Evolutionary conservation across 768 basidiomycete genomes (phyloP).

Genomic region (Strobilomyces confusus): DNA sequence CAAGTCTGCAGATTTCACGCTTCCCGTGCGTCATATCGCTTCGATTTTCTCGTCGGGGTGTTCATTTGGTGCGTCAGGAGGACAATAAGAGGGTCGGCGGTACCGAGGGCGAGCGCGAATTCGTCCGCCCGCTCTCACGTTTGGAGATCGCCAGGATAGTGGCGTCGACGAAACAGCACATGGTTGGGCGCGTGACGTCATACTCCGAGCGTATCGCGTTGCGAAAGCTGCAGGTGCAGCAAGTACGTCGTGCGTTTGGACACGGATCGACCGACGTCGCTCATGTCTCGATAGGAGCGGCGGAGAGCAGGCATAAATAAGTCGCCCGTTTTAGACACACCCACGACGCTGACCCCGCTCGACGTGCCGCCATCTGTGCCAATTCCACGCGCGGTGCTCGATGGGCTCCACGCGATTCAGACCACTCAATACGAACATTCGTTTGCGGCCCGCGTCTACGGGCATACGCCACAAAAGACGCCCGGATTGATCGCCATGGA

Average conservation of each 20-base stretch:
- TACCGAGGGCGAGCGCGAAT: conserved; percentile 19
- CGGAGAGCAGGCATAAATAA: conserved; percentile 12
- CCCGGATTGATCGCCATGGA: conserved; percentile 53
- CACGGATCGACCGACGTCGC: neutral
- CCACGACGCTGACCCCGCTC: conserved; percentile 25
- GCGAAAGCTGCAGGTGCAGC: conserved; percentile 46
- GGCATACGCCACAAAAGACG: conserved; percentile 26
- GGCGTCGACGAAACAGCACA: conserved; percentile 14
- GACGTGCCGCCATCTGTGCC: conserved; percentile 23
- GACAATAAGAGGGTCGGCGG: conserved; percentile 2
- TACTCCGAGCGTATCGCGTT: conserved; percentile 33
- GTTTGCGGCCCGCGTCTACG: conserved; percentile 62
- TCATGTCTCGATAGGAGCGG: conserved; percentile 15
- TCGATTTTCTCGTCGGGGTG: neutral
- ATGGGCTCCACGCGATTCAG: conserved; percentile 51
- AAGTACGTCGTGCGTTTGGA: conserved; percentile 13
- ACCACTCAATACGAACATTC: conserved; percentile 65
- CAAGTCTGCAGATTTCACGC: conserved; percentile 7
- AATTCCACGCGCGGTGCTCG: conserved; percentile 35
- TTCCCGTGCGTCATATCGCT: conserved; percentile 11
- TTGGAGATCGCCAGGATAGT: conserved; percentile 39
- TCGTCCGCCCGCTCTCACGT: conserved; percentile 39
- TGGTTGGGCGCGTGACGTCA: conserved; percentile 15
- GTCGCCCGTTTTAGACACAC: neutral
- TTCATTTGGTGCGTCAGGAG: conserved; percentile 6